Base-by-base conservation (phyloP, 441 rosid genomes). In the Cnidoscolus chayamansa region DNA sequence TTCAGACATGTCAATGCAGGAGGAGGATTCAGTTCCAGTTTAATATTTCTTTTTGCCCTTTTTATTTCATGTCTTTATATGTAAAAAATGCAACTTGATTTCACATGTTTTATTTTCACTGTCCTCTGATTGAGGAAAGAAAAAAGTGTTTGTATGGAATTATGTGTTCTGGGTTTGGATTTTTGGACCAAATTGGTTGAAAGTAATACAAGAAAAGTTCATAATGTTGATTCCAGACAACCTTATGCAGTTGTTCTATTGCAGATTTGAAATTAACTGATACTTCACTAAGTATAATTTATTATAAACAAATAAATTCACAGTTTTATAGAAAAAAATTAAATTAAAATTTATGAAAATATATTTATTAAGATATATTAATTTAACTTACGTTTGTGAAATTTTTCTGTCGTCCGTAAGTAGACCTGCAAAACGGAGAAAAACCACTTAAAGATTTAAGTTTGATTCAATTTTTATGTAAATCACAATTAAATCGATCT, bases 11-110 rank as follows among this genome's bases (percentile, higher is more conserved):
- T 74, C 84, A 45, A 58, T 67, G 47, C 64, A 59, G 5, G 84
- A 77, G 71, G 81, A 84, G 63, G 75, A 73, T 67, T 77, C 82
- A n/a, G 73, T 76, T 76, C 81, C 86, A 63, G 77, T 85, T 25
- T 92, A 78, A 86, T 35, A 35, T 35, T 35, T 10, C 2, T n/a
- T 19, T 37, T 72, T 37, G 3, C 0, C 7, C 19, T 49, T 68
- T 51, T 60, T 43, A 25, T 67, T 68, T 69, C 25, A 66, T 37
- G 65, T 60, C 64, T 65, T 63, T 67, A 72, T 63, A 50, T 84
- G 83, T 69, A 69, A 20, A 79, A 81, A 78, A 76, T 65, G 53
- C 43, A 64, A 63, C 74, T 74, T 60, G 76, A 72, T 76, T 45
- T 64, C 60, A 72, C 55, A 54, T 68, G 25, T 71, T 45, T 32